Percentiles rank a stretch among this genome's conserved stretches.
Conservation (phyloP, 495 filamentous ascomycete genomes). For the Aspergillus asperescens region DNA sequence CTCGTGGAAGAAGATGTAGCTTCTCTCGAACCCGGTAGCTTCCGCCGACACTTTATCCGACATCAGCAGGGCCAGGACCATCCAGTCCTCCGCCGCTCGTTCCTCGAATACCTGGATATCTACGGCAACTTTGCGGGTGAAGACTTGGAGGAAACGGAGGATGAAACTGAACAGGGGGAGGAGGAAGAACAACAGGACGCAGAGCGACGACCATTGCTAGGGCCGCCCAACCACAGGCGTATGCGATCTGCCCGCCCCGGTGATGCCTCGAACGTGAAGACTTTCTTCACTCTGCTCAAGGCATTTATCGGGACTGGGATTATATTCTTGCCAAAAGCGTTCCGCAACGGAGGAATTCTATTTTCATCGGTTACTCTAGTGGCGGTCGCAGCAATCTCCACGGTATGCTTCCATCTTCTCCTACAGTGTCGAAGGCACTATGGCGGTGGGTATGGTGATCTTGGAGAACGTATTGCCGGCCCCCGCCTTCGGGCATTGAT, state of each 20-base stretch:
- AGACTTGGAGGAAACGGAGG: conserved; percentile 60
- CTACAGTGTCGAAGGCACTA: conserved; percentile 74
- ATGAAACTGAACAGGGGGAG: conserved; percentile 45
- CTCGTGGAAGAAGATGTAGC: conserved; percentile 46
- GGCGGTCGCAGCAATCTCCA: conserved; percentile 67
- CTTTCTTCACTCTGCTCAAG: conserved; percentile 77
- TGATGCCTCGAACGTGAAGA: conserved; percentile 54
- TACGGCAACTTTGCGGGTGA: conserved; percentile 70
- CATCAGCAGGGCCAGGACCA: conserved; percentile 43
- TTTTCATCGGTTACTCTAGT: conserved; percentile 83
- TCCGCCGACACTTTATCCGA: conserved; percentile 54
- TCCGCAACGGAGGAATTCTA: conserved; percentile 86
- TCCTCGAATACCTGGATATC: conserved; percentile 63
- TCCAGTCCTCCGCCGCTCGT: conserved; percentile 50
- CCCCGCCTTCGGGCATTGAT: conserved; percentile 73
- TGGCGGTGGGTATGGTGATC: conserved; percentile 81
- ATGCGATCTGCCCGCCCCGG: conserved; percentile 41
- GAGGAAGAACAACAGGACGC: conserved; percentile 26
- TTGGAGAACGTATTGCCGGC: conserved; percentile 82
- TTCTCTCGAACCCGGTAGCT: conserved; percentile 49
- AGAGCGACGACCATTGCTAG: conserved; percentile 49
- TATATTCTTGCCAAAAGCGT: conserved; percentile 80
- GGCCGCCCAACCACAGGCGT: conserved; percentile 42
- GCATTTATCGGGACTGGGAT: conserved; percentile 92
- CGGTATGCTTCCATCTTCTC: conserved; percentile 85